phyloP scores from a whole-genome alignment of 2,329 filamentous ascomycete genomes.

The Tolypocladium sp. region DNA sequence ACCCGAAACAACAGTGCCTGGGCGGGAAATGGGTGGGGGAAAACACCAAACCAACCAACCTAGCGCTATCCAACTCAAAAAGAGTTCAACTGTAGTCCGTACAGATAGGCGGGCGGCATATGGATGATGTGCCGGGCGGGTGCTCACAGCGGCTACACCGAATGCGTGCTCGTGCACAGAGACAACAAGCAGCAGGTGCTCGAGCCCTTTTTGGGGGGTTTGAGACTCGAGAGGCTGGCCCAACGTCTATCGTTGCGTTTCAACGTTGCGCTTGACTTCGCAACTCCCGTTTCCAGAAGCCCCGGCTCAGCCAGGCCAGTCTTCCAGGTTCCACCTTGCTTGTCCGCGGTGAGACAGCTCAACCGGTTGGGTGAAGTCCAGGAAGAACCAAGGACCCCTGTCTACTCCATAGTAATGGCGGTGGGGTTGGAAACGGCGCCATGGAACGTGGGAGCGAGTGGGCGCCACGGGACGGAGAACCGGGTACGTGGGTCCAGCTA shows the following conservation, averaged over 20 bases:
- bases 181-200: neutral
- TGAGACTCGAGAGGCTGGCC: neutral
- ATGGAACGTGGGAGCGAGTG: neutral
- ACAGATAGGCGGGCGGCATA: neutral
- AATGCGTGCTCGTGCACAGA: neutral
- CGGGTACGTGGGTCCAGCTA: conserved; percentile 3
- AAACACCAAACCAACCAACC: too few relatives aligned
- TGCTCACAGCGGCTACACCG: neutral
- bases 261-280: neutral
- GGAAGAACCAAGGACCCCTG: neutral
- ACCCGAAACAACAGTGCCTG: neutral
- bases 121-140: neutral
- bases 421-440: neutral
- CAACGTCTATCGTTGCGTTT: neutral
- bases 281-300: neutral
- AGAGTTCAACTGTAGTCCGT: neutral
- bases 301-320: neutral
- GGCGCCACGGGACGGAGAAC: conserved; percentile 1
- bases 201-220: neutral
- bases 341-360: neutral
- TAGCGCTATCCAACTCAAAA: neutral
- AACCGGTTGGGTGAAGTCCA: neutral
- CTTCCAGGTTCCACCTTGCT: neutral
- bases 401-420: too few relatives aligned
- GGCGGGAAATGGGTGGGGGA: too few relatives aligned